Evolutionary conservation across 805 yeast species (phyloP).

Genomic region (Ogataea degrootiae): DNA sequence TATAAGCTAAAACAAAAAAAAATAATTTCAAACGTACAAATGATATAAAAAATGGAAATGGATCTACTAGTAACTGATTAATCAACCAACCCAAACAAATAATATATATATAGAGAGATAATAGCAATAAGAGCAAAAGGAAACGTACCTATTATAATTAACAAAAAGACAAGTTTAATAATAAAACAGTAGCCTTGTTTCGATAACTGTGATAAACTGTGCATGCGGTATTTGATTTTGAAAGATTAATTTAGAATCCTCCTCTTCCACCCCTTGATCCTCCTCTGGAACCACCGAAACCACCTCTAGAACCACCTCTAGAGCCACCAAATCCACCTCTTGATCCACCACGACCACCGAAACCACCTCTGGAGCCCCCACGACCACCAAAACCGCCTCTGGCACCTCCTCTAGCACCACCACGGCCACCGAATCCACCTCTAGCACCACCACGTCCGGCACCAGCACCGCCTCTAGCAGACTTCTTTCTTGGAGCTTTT

Average conservation of each 20-base stretch:
- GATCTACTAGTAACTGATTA: no score
- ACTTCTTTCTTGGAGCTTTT: constrained; percentile 68
- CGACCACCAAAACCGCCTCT: constrained; percentile 44
- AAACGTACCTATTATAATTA: not conserved
- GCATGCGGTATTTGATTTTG: not conserved
- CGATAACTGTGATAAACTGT: not conserved
- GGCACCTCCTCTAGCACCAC: constrained; percentile 35
- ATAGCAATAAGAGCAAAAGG: not conserved
- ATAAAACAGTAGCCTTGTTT: not conserved
- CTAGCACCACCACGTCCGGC: constrained; percentile 41
- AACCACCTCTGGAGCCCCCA: constrained; percentile 36
- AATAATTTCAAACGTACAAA: not conserved
- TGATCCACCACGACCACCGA: constrained; percentile 44
- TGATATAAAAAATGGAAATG: no score
- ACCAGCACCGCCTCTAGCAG: constrained; percentile 51
- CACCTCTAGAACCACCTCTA: constrained; percentile 36
- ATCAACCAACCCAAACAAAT: no score
- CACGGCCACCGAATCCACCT: constrained; percentile 36
- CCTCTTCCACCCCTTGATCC: constrained; percentile 17
- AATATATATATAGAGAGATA: not conserved
- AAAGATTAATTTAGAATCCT: constrained; percentile 13
- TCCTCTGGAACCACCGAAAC: constrained; percentile 15
- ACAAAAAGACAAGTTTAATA: not conserved
- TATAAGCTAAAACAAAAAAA: not conserved
- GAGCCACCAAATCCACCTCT: constrained; percentile 38